Percentiles rank a stretch among this genome's conserved stretches.
These are phyloP conservation scores for Harrya chromipes DNA, from an alignment of 768 basidiomycete species.

Conservation along the genomic window DNA sequence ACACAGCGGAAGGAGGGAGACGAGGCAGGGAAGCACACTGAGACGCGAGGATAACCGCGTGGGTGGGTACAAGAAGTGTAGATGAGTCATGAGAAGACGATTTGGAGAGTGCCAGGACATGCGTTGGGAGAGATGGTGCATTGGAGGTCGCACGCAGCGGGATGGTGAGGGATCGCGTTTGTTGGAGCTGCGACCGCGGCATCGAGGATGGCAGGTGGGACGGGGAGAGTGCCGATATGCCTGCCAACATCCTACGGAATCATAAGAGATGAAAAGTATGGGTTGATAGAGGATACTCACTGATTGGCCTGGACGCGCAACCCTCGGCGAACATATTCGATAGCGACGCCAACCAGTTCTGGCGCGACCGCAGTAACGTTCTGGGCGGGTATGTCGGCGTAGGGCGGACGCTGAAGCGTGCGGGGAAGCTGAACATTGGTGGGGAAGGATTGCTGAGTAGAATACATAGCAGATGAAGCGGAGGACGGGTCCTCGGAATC, in stretches of 20 bases:
- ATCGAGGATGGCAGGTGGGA: conserved; percentile 39
- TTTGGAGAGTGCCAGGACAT: conserved; percentile 48
- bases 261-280: conserved; percentile 30
- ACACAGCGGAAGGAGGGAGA: conserved; percentile 40
- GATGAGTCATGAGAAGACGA: conserved; percentile 31
- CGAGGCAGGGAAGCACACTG: conserved; percentile 64
- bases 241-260: conserved; percentile 36
- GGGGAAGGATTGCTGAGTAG: conserved; percentile 28
- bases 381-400: conserved; percentile 53
- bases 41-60: conserved; percentile 66
- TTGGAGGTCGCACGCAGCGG: conserved; percentile 28
- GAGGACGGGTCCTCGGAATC: conserved; percentile 30
- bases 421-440: conserved; percentile 65
- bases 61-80: conserved; percentile 58
- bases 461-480: conserved; percentile 23
- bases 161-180: conserved; percentile 31
- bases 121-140: conserved; percentile 40
- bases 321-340: conserved; percentile 59
- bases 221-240: conserved; percentile 45
- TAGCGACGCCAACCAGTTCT: conserved; percentile 47
- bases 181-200: conserved; percentile 30
- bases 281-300: conserved; percentile 31
- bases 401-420: conserved; percentile 60
- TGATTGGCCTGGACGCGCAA: conserved; percentile 44
- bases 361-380: conserved; percentile 54